Evolutionary conservation across 306 rosid genomes (phyloP).

Genomic region (Rubus idaeus): DNA sequence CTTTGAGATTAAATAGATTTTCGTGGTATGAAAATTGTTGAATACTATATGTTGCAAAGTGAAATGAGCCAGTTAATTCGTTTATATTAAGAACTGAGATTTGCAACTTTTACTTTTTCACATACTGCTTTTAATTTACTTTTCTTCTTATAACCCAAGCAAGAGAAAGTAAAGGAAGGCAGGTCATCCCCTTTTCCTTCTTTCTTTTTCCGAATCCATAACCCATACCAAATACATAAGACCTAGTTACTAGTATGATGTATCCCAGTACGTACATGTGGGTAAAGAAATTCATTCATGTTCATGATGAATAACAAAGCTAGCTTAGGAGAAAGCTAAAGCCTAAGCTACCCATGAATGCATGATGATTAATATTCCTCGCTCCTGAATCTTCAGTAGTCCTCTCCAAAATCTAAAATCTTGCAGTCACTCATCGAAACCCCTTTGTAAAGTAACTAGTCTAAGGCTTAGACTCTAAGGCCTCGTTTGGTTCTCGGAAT

Average conservation of each 20-base stretch:
- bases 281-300: background rate
- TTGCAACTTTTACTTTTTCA: background rate
- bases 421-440: slow-evolving; percentile 6
- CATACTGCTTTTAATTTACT: background rate
- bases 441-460: slow-evolving; percentile 11
- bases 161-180: background rate
- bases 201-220: background rate
- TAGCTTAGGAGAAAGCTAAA: background rate
- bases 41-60: no score
- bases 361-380: background rate
- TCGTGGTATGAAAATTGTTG: no score
- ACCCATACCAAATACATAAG: background rate
- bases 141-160: background rate
- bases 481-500: no score
- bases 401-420: background rate
- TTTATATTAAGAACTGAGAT: background rate
- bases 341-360: background rate
- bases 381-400: background rate
- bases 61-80: no score
- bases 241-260: background rate
- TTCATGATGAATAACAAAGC: background rate
- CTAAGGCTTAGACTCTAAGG: no score
- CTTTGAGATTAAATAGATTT: no score
- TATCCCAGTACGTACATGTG: background rate
- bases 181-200: background rate